These are phyloP conservation scores for Corymbia maculata DNA, from an alignment of 345 rosid genomes.

Conservation along the genomic window DNA sequence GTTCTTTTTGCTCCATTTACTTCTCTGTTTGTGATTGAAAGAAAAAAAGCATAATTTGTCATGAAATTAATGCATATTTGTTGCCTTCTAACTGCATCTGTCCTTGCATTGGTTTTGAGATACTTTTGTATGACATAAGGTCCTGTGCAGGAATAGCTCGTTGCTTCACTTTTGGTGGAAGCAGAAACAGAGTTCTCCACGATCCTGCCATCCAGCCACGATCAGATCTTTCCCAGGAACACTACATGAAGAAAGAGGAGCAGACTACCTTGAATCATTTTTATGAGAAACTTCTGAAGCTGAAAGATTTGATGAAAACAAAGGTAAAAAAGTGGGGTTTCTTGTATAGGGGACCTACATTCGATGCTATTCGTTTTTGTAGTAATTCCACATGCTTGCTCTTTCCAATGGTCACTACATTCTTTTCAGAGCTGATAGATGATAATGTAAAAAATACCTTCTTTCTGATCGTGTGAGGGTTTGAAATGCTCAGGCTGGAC, in stretches of 20 bases:
- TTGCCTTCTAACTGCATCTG: not conserved
- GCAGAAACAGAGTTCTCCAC: conserved; percentile 64
- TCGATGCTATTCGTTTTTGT: not conserved
- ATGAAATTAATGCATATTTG: not conserved
- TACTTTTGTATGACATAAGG: not conserved
- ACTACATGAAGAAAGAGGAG: conserved; percentile 62
- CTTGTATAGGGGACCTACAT: not conserved
- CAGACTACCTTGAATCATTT: conserved; percentile 81
- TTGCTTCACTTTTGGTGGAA: conserved; percentile 87
- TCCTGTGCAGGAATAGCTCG: conserved; percentile 64
- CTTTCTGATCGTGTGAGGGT: not conserved
- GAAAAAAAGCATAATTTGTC: not conserved
- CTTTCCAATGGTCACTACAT: not conserved
- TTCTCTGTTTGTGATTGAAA: not conserved
- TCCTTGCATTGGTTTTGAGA: not conserved
- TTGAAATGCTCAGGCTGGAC: conserved; percentile 51
- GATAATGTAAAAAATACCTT: not conserved
- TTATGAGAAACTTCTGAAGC: conserved; percentile 82
- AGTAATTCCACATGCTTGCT: not conserved
- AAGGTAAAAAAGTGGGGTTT: conserved; percentile 23
- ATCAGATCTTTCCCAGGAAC: conserved; percentile 55
- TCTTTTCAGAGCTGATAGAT: not conserved
- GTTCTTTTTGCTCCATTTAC: not conserved
- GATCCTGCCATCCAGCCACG: conserved; percentile 64
- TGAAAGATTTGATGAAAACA: conserved; percentile 78